These are phyloP conservation scores for Penicillium simplicissimum DNA, from an alignment of 495 filamentous ascomycete genomes.

Conservation along the genomic window DNA sequence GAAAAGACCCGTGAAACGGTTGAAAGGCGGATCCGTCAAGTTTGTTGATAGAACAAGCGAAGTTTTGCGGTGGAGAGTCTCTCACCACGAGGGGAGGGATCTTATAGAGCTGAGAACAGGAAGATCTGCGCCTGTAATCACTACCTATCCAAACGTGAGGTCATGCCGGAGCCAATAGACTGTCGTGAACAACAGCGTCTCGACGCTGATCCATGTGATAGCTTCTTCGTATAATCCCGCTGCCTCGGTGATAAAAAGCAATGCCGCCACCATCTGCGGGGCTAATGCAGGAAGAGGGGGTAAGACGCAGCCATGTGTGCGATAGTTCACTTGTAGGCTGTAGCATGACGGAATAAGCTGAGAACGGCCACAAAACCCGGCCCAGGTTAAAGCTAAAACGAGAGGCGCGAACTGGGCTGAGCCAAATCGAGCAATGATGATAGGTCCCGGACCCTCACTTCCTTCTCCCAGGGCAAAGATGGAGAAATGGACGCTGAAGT, in stretches of 20 bases:
- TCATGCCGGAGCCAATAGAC: background rate
- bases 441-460: background rate
- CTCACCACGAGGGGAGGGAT: background rate
- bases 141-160: background rate
- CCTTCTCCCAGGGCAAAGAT: background rate
- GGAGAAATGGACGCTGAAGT: background rate
- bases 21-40: background rate
- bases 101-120: background rate
- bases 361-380: background rate
- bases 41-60: background rate
- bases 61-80: background rate
- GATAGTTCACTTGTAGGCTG: background rate
- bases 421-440: background rate
- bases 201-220: constrained; percentile 5
- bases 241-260: constrained; percentile 3
- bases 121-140: background rate
- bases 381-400: constrained; percentile 1
- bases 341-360: background rate
- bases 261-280: constrained; percentile 8
- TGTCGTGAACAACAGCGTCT: background rate
- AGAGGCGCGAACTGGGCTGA: background rate
- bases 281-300: constrained; percentile 6
- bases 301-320: background rate
- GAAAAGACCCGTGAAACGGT: background rate
- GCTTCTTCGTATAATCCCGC: background rate